Percentiles rank a stretch among this genome's conserved stretches.
phyloP scores from a whole-genome alignment of 2,329 filamentous ascomycete species.

The Ophiocordyceps polyrhachis-furcata region DNA sequence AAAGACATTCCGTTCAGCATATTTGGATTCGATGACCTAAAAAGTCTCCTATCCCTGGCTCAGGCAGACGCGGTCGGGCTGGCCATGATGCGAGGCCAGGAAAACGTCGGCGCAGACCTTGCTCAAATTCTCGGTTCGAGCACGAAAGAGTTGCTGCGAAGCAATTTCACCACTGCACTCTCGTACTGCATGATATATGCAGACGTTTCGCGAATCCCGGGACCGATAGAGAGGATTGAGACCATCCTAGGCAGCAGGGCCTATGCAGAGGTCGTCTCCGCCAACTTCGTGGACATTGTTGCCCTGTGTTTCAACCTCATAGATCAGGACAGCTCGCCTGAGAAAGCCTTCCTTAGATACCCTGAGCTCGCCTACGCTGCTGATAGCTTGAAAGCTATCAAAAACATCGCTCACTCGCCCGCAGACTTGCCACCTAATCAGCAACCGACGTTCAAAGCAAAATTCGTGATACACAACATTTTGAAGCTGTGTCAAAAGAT shows the following conservation, averaged over 20 bases:
- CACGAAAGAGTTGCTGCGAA: constrained; percentile 38
- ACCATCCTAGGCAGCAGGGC: constrained; percentile 47
- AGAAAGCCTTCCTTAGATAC: constrained; percentile 45
- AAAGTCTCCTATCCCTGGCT: constrained; percentile 49
- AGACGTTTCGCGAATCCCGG: constrained; percentile 18
- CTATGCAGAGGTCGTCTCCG: constrained; percentile 44
- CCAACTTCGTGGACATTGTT: constrained; percentile 59
- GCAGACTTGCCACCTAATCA: constrained; percentile 55
- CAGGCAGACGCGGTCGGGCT: constrained; percentile 65
- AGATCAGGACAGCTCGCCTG: constrained; percentile 57
- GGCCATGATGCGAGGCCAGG: constrained; percentile 62
- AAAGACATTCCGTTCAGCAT: constrained; percentile 65
- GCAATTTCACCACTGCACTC: constrained; percentile 58
- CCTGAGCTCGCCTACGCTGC: constrained; percentile 40
- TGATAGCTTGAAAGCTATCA: constrained; percentile 50
- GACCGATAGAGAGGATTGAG: constrained; percentile 48
- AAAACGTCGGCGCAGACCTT: constrained; percentile 41
- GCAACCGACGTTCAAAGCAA: constrained; percentile 71
- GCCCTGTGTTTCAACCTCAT: constrained; percentile 59
- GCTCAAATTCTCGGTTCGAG: constrained; percentile 35
- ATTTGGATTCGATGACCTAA: constrained; percentile 57
- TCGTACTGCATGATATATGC: constrained; percentile 65
- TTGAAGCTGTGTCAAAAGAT: constrained; percentile 59
- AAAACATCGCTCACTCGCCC: constrained; percentile 44
- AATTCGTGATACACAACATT: constrained; percentile 57